Conservation (phyloP, 1,139 yeast genomes). For the Candida frijolesensis region DNA sequence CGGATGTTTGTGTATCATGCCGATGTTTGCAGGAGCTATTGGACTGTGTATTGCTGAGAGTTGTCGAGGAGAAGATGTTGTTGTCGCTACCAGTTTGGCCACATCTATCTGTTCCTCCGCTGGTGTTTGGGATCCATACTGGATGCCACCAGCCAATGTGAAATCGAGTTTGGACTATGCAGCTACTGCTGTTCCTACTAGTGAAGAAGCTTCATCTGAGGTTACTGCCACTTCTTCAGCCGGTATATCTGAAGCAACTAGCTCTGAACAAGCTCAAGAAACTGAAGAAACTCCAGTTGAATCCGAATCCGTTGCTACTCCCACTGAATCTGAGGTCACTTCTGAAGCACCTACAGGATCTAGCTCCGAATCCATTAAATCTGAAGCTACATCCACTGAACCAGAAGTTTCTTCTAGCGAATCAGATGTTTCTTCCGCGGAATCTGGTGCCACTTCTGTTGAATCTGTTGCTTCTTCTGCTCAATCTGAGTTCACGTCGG, state of each 20-base stretch:
- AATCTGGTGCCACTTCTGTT: too few relatives aligned
- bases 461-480: too few relatives aligned
- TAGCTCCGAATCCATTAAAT: background rate
- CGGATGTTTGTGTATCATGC: constrained; percentile 40
- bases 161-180: too few relatives aligned
- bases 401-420: constrained; percentile 2
- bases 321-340: background rate
- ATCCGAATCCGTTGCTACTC: background rate
- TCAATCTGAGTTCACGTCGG: too few relatives aligned
- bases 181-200: too few relatives aligned
- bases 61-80: constrained; percentile 34
- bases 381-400: background rate
- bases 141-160: too few relatives aligned
- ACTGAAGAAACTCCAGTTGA: background rate
- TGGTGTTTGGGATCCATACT: constrained; percentile 43
- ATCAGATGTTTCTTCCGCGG: too few relatives aligned
- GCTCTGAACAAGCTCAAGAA: background rate
- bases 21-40: constrained; percentile 28
- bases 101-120: constrained; percentile 41
- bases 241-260: background rate
- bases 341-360: background rate
- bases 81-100: constrained; percentile 40
- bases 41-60: constrained; percentile 32
- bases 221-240: too few relatives aligned
- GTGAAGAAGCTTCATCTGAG: background rate